Evolutionary conservation across 495 filamentous ascomycete species (phyloP), one percentile per base, ranked within the genome.

Genomic region (Penicillium nucicola): DNA sequence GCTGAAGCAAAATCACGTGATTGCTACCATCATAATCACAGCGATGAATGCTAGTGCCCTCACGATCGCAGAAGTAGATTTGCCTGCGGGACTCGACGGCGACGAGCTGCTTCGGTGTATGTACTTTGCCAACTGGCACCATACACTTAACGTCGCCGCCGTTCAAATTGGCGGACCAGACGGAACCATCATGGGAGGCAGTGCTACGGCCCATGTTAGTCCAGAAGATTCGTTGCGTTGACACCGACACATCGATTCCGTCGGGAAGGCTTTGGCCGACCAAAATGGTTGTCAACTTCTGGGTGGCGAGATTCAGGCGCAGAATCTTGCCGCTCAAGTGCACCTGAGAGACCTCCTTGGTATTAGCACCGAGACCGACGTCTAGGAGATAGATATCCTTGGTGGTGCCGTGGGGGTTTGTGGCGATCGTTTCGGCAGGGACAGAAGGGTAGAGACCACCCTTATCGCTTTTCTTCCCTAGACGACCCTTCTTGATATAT

Each of bases 101-200:
- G 1, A 63, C 46, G 18, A 82, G 51, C 58, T 84, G 80, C 42
- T 83, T 84, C 2, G 79, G 79, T 0, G 81, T 83, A 60, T 82
- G 68, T 2, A 75, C 61, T 3, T 49, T 40, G 1, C 76, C 75
- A 0, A 40, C 30, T 0, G 69, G 57, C 0, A 82, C 45, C 1
- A 80, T 3, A 28, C 61, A 70, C 19, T 61, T 45, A 14, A 71
- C 39, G 25, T 76, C 61, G 13, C 53, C 66, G 10, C 78, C 78
- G 49, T 78, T 74, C 10, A 80, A 42, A 14, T 72, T 70, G 22
- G 67, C 62, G 8, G 69, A 72, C 56, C 69, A 66, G 2, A 83
- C 60, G 0, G 63, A 60, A 7, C 79, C 79, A 57, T 79, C 74
- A 35, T 65, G 50, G 10, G 61, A 49, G 0, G 61, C 58, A 1